Conservation (phyloP, 2,329 filamentous ascomycete species). For the Alternaria infectoria region DNA sequence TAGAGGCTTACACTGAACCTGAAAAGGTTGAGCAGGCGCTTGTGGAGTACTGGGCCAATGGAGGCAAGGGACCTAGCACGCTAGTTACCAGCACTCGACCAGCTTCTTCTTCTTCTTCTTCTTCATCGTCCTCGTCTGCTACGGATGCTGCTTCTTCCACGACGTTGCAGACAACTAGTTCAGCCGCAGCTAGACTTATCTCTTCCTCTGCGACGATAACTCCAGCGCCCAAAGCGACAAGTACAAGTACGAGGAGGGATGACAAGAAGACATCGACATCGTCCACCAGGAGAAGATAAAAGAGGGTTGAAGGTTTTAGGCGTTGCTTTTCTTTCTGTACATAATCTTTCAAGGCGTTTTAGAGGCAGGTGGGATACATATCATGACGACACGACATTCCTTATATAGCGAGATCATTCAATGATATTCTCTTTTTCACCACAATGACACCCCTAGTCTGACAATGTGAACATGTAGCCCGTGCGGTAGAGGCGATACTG, state of each 20-base stretch:
- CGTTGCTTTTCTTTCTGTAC: not conserved
- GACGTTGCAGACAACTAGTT: not conserved
- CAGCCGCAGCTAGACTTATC: not conserved
- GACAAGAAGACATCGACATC: constrained; percentile 6
- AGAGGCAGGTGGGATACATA: not conserved
- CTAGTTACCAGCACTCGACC: constrained; percentile 15
- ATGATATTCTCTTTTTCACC: not conserved
- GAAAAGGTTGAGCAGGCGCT: constrained; percentile 34
- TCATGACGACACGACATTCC: not conserved
- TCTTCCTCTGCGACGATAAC: not conserved
- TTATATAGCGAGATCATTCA: not conserved
- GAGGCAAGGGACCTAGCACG: constrained; percentile 21
- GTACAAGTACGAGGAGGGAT: constrained; percentile 7
- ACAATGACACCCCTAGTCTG: too few relatives aligned
- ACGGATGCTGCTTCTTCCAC: not conserved
- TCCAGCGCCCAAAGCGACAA: constrained; percentile 2
- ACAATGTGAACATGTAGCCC: not conserved
- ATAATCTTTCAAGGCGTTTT: not conserved
- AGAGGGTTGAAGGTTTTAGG: not conserved
- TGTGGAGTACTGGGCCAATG: constrained; percentile 35
- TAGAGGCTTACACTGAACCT: constrained; percentile 40
- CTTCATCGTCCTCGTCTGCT: not conserved
- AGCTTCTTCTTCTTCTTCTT: not conserved
- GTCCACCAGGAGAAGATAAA: constrained; percentile 7
- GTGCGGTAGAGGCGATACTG: not conserved